phyloP scores from a whole-genome alignment of 352 stramenopile genomes.

The Pythium volutum region DNA sequence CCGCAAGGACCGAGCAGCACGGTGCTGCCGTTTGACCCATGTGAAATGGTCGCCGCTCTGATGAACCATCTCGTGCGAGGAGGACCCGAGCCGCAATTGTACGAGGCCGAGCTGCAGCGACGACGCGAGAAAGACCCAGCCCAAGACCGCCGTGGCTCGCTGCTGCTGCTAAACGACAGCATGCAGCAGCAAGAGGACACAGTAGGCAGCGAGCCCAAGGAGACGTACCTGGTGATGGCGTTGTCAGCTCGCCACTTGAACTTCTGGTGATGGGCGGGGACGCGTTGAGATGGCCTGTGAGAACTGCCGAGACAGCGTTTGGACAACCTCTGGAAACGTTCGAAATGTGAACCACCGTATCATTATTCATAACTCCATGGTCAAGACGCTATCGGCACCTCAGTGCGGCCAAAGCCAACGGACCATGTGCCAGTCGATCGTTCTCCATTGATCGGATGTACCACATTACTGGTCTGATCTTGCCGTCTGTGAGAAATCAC shows the following conservation, averaged over 20 bases:
- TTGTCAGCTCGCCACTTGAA: background rate
- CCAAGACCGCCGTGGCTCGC: background rate
- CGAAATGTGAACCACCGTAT: too few species aligned
- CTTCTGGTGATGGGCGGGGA: background rate
- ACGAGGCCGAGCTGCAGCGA: background rate
- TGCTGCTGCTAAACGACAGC: conserved; percentile 6
- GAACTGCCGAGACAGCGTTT: too few species aligned
- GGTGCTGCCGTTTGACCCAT: conserved; percentile 6
- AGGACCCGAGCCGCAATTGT: background rate
- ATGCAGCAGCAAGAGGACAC: background rate
- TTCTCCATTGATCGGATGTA: too few species aligned
- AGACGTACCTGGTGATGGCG: background rate
- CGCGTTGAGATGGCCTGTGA: too few species aligned
- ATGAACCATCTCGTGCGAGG: conserved; percentile 11
- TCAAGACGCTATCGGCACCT: too few species aligned
- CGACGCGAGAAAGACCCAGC: background rate
- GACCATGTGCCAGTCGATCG: too few species aligned
- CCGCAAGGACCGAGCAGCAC: conserved; percentile 8
- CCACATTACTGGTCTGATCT: background rate
- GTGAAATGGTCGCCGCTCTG: background rate
- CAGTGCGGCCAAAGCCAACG: too few species aligned
- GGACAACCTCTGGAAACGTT: too few species aligned
- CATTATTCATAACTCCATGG: too few species aligned
- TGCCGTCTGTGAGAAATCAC: background rate
- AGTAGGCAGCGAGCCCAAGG: background rate